Base-by-base conservation (phyloP, 768 basidiomycete species). In the Ramaria rubella region DNA sequence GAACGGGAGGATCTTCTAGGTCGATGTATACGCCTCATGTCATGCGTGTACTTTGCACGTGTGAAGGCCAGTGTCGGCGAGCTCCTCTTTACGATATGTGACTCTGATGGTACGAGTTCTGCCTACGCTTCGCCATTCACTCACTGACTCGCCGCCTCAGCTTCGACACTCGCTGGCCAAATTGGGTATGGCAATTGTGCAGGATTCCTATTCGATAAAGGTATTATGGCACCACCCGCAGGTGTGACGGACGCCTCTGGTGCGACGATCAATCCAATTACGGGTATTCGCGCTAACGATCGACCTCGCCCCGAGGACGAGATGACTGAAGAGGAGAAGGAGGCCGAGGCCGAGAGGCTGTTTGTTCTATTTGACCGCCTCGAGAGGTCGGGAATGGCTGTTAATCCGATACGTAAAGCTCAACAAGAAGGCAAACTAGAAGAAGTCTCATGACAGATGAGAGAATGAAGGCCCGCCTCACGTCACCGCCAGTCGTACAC, bases 251-350 rank as follows among this genome's bases (percentile, higher is more conserved):
- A 57, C 4, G 68, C 73, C 8, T 50, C 65, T 7, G 76, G 76
- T 17, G 70, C 74, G 26, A 69, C 75, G 5, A 87, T 90, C 67
- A 87, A 92, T 67, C 91, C 90, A 1, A 94, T 91, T 66, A 95
- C 94, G 1, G 93, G 92, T n/a, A 82, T 83, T 12, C 78, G 75
- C 57, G 19, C 12, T 17, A 71, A 77, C 54, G 57, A 52, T 49
- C 64, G 63, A 33, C 68, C 70, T 2, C 73, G 71, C 46, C 63
- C 75, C 17, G 44, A 55, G 68, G 75, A 72, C 4, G 72, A 81
- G 49, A 95, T 99, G 94, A 87, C 92, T 0, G 86, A 94, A 29
- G 94, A 94, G 67, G 95, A 99, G 76, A 96, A 95, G 69, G 92
- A 96, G 66, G 73, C 72, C 9, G 96, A 99, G 72, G 87, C 94